Conservation (phyloP, 2,329 filamentous ascomycete genomes). For the Pseudocercospora pini-densiflorae region DNA sequence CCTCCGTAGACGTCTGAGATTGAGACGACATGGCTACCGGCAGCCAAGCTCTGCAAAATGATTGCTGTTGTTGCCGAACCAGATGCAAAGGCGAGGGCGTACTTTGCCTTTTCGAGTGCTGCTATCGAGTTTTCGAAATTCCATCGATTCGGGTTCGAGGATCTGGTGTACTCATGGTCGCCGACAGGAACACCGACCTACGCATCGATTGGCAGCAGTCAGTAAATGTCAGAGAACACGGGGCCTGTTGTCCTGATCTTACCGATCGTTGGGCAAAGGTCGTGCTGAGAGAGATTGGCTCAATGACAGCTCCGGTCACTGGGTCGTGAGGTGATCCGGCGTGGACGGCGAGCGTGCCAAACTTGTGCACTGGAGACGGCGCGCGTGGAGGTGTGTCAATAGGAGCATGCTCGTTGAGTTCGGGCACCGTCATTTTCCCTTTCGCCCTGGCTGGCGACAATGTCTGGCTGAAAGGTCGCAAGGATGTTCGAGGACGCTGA, state of each 20-base stretch:
- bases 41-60: conserved; percentile 88
- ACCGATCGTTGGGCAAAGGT: conserved; percentile 77
- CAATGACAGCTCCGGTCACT: conserved; percentile 91
- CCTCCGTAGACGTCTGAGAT: conserved; percentile 98
- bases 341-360: conserved; percentile 94
- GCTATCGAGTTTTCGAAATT: conserved; percentile 94
- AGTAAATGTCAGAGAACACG: not conserved
- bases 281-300: conserved; percentile 92
- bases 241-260: not conserved
- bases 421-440: conserved; percentile 32
- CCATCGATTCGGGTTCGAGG: conserved; percentile 90
- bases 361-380: conserved; percentile 74
- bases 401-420: conserved; percentile 40
- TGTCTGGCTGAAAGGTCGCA: not conserved
- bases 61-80: conserved; percentile 92
- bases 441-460: not conserved
- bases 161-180: conserved; percentile 89
- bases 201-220: conserved; percentile 42
- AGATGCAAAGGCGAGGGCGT: conserved; percentile 92
- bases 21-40: conserved; percentile 91
- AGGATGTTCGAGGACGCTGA: conserved; percentile 1
- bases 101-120: conserved; percentile 87
- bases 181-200: conserved; percentile 86
- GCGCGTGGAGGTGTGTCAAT: conserved; percentile 76
- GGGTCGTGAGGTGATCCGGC: conserved; percentile 91